A percentile compares a stretch with the other conserved stretches of the same genome.
Conservation (phyloP, 1,139 yeast species). For the Candida frijolesensis region DNA sequence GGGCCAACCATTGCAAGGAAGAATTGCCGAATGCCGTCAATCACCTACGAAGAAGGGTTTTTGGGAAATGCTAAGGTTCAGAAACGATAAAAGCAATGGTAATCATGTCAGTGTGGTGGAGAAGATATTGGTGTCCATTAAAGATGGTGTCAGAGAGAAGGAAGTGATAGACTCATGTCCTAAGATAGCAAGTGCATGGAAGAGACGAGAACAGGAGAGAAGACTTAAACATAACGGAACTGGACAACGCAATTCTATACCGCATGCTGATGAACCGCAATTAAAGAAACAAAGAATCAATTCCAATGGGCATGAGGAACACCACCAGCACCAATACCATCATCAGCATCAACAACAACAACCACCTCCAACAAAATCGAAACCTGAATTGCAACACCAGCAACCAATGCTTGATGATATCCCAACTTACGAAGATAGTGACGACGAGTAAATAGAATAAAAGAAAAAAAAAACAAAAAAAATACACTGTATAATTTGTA, state of each 20-base stretch:
- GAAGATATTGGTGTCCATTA: slow-evolving; percentile 79
- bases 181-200: slow-evolving; percentile 37
- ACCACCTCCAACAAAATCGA: slow-evolving; percentile 15
- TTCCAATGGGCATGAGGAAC: slow-evolving; percentile 1
- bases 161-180: slow-evolving; percentile 59
- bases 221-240: slow-evolving; percentile 17
- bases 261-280: slow-evolving; percentile 13
- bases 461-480: neutral
- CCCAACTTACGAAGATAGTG: slow-evolving; percentile 49
- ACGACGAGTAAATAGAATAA: slow-evolving; percentile 23
- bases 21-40: slow-evolving; percentile 81
- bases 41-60: slow-evolving; percentile 53
- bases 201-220: slow-evolving; percentile 35
- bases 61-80: slow-evolving; percentile 86
- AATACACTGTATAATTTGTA: slow-evolving; percentile 3
- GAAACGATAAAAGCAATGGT: slow-evolving; percentile 91
- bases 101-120: slow-evolving; percentile 81
- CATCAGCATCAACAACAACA: neutral
- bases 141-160: slow-evolving; percentile 81
- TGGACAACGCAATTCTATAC: slow-evolving; percentile 1
- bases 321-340: neutral
- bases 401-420: slow-evolving; percentile 24
- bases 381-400: slow-evolving; percentile 11
- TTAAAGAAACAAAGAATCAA: slow-evolving; percentile 11
- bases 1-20: slow-evolving; percentile 84